Base-by-base conservation (phyloP, 1,284 basidiomycete species). In the Tremellales sp. region DNA sequence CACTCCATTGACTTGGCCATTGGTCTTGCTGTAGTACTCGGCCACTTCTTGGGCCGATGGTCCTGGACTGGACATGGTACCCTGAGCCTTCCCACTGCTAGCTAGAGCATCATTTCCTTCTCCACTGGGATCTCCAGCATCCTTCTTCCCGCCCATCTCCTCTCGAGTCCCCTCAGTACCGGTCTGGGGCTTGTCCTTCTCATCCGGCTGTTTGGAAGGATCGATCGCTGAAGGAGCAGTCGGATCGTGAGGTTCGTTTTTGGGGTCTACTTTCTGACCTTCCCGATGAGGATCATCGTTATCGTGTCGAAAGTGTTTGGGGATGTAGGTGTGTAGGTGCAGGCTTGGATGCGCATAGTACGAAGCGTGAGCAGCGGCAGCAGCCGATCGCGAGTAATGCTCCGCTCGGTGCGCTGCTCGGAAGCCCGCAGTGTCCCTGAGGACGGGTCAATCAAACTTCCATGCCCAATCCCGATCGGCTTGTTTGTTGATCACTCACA, bases 271-370 rank as follows among this genome's bases (percentile, higher is more conserved):
- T 36, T 57, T 56, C n/a, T 43, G 39, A 19, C 56, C 58, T 33
- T 57, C 49, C 19, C 37, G 44, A 36, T 50, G 45, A 1, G 52
- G 37, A 23, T 52, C 57, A 27, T 49, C 43, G 2, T 51, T 23
- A 4, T 25, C 45, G 3, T 35, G 24, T 33, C 21, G 23, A 24
- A 27, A 23, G 6, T 39, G 41, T 15, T 51, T 25, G 15, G 41
- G 40, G 13, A 60, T 25, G 54, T 70, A 68, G 17, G 61, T 61
- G 54, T 63, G 60, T 10, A 65, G 43, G 46, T 72, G 69, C 8
- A 70, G 54, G 6, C 47, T 26, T 2, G 68, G 69, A 43, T 72
- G 69, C 15, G 65, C 59, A 51, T 72, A 72, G 57, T 72, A 72
- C 11, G 61, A 60, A 3, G 67, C 64, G 45, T 62, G 67, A 3